Base-by-base conservation (phyloP, 805 yeast genomes). In the Saturnispora dispora region DNA sequence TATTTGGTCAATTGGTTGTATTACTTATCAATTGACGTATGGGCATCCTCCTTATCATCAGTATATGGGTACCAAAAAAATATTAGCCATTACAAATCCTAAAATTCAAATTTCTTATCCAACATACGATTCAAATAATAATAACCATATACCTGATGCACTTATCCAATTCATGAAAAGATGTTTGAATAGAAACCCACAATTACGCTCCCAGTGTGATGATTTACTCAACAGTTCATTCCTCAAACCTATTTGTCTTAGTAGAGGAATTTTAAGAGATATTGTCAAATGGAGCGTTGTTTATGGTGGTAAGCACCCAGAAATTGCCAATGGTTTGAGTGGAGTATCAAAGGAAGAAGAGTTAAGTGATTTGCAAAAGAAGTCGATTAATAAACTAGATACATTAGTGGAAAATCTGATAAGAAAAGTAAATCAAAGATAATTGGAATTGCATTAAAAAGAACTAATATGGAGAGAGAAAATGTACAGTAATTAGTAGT, bases 1-100 rank as follows among this genome's bases (percentile, higher is more conserved):
- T 69, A 82, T 93, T 15, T 93, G 99, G 99, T 89, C 98, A 20
- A 86, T 96, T 68, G 99, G 99, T 0, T 89, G 98, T 65, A 91
- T 93, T 3, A 72, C 93, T 1, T 91, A 89, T 67, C 98, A 93
- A 65, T 88, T 93, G 96, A 78, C 90, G 8, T 95, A 93, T 60
- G 96, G 96, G 0, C 76, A 77, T 54, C 91, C 97, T 1, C 99
- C 99, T 1, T 90, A 88, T 70, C 95, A 88, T 0, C 73, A 74
- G 3, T 87, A 78, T 59, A 78, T 81, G 47, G 93, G 95, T 1
- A 79, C 84, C 52, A 87, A 85, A 60, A 71, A 96, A 53, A 72
- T 88, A 37, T 71, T 83, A 63, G 96, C 96, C 2, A 91, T 88
- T 37, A 86, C 86, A 77, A 85, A 88, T 62, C 93, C 95, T 0